A percentile compares a stretch with the other conserved stretches of the same genome.
Evolutionary conservation across 352 stramenopile species (phyloP).

Genomic region (Phytophthora cactorum): DNA sequence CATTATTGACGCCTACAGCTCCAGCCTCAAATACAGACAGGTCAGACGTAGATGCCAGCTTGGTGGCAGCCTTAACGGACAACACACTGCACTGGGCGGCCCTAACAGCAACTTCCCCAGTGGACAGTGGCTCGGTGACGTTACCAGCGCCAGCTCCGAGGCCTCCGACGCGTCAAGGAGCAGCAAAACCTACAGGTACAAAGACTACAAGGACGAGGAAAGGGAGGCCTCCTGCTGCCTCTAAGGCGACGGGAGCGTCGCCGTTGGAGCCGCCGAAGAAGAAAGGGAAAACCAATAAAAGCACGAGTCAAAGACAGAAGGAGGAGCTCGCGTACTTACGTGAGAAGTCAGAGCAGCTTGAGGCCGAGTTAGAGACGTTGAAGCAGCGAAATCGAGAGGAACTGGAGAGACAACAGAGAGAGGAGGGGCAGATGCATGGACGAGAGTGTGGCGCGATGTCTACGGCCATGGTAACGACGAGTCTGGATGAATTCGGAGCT

Average conservation of each 20-base stretch:
- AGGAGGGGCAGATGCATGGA: conserved; percentile 13
- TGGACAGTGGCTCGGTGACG: background rate
- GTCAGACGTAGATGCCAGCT: conserved; percentile 1
- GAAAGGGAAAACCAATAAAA: conserved; percentile 45
- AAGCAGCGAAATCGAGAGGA: conserved; percentile 29
- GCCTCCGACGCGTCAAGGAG: background rate
- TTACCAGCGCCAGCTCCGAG: background rate
- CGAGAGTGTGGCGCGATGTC: background rate
- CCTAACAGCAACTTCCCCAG: background rate
- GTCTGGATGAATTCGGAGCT: conserved; percentile 3
- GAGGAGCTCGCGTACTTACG: conserved; percentile 42
- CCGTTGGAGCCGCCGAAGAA: conserved; percentile 20
- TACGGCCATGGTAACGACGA: conserved; percentile 8
- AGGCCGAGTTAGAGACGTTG: conserved; percentile 26
- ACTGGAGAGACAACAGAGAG: conserved; percentile 24
- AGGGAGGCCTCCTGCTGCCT: conserved; percentile 13
- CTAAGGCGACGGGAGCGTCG: background rate
- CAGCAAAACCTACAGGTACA: conserved; percentile 7
- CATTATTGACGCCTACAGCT: conserved; percentile 23
- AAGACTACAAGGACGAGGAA: conserved; percentile 16
- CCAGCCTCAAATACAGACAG: conserved; percentile 7
- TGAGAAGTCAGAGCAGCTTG: conserved; percentile 32
- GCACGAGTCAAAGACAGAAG: conserved; percentile 47
- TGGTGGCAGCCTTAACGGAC: conserved; percentile 18
- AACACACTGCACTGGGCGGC: conserved; percentile 5